Percentiles rank a stretch among this genome's conserved stretches.
These are phyloP conservation scores for Aspergillus novofumigatus DNA, from an alignment of 2,329 filamentous ascomycete species.

Conservation along the genomic window DNA sequence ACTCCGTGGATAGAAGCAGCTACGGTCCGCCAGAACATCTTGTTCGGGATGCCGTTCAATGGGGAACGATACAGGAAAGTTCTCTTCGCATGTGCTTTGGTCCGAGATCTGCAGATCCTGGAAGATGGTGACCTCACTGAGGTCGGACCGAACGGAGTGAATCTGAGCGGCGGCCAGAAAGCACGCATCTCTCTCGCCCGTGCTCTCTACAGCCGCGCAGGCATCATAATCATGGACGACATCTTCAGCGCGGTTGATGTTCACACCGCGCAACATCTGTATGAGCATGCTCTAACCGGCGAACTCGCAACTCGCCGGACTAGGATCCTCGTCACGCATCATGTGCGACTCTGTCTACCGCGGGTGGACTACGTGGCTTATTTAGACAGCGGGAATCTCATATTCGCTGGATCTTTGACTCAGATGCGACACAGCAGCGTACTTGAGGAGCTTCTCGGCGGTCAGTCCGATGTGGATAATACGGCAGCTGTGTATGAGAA, in stretches of 20 bases:
- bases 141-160: constrained; percentile 76
- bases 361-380: neutral
- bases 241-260: constrained; percentile 76
- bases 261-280: constrained; percentile 71
- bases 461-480: neutral
- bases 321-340: constrained; percentile 73
- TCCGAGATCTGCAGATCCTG: constrained; percentile 69
- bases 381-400: neutral
- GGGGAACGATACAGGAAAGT: constrained; percentile 63
- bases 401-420: neutral
- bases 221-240: constrained; percentile 71
- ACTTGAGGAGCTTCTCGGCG: neutral
- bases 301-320: constrained; percentile 65
- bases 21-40: constrained; percentile 68
- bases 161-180: constrained; percentile 77
- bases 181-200: constrained; percentile 74
- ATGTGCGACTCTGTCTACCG: constrained; percentile 43
- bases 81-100: constrained; percentile 65
- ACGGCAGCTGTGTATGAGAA: neutral
- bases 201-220: constrained; percentile 71
- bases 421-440: neutral
- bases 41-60: constrained; percentile 66
- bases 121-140: constrained; percentile 69
- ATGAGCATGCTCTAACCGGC: constrained; percentile 68
- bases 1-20: constrained; percentile 79